A percentile compares a stretch with the other conserved stretches of the same genome.
These are phyloP conservation scores for Phialemoniopsis sp. DNA, from an alignment of 2,329 filamentous ascomycete species.

Conservation along the genomic window DNA sequence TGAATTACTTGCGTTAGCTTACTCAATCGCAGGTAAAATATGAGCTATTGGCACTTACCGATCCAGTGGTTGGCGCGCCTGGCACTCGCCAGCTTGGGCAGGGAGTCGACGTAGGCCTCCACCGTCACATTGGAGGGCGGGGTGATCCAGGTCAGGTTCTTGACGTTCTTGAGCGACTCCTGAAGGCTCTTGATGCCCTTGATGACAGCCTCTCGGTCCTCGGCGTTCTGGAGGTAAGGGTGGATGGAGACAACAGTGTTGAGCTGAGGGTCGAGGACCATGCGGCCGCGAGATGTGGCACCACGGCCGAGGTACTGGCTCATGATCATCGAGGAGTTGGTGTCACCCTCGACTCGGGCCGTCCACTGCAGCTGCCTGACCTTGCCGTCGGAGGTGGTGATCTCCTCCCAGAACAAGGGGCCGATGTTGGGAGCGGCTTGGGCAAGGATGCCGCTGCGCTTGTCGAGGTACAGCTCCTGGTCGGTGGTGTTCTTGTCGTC, in stretches of 20 bases:
- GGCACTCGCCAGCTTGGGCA: constrained; percentile 16
- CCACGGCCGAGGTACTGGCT: constrained; percentile 50
- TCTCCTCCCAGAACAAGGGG: constrained; percentile 55
- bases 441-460: constrained; percentile 55
- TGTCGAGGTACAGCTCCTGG: constrained; percentile 34
- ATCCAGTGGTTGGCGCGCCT: constrained; percentile 38
- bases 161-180: constrained; percentile 41
- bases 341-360: constrained; percentile 21
- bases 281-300: constrained; percentile 49
- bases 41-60: constrained; percentile 17
- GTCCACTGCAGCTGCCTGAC: constrained; percentile 63
- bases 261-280: constrained; percentile 52
- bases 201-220: constrained; percentile 55
- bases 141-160: constrained; percentile 43
- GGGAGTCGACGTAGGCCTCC: constrained; percentile 44
- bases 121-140: constrained; percentile 42
- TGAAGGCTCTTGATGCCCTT: constrained; percentile 53
- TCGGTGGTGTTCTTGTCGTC: constrained; percentile 40
- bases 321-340: constrained; percentile 21
- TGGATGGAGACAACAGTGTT: constrained; percentile 50
- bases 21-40: neutral
- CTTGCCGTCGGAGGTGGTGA: constrained; percentile 52
- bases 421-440: constrained; percentile 66
- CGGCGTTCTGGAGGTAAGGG: constrained; percentile 49
- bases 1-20: constrained; percentile 5